Evolutionary conservation across 176 grass and related monocot species (phyloP).

Genomic region (Themeda triandra): DNA sequence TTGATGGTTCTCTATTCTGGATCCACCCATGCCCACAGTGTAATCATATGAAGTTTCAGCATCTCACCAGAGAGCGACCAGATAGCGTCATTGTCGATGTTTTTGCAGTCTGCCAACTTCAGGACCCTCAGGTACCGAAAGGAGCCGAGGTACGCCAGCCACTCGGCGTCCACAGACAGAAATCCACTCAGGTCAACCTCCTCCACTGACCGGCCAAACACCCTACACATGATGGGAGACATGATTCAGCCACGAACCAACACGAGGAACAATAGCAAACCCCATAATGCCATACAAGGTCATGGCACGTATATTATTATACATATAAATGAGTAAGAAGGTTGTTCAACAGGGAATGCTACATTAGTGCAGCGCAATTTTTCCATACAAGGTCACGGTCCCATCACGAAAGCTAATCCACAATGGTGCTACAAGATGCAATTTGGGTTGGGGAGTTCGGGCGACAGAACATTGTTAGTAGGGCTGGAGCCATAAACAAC

Average conservation of each 20-base stretch:
- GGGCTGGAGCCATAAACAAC: constrained; percentile 11
- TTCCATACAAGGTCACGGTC: neutral
- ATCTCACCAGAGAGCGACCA: constrained; percentile 65
- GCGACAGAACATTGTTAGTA: neutral
- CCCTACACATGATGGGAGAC: constrained; percentile 29
- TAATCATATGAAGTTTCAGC: neutral
- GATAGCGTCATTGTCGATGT: constrained; percentile 52
- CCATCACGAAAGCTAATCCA: neutral
- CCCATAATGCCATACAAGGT: neutral
- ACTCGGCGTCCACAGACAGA: constrained; percentile 54
- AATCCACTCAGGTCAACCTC: constrained; percentile 61
- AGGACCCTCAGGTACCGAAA: constrained; percentile 55
- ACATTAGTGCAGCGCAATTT: constrained; percentile 7
- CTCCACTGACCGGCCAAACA: constrained; percentile 66
- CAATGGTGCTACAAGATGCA: neutral
- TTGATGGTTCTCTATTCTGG: neutral
- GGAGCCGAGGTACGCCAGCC: constrained; percentile 77
- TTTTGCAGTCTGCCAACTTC: constrained; percentile 72
- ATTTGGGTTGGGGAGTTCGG: neutral
- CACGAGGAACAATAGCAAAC: neutral
- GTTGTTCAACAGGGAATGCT: constrained; percentile 1
- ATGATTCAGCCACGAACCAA: neutral
- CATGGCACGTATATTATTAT: neutral
- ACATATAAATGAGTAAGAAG: neutral
- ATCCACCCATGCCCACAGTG: neutral